Conservation (phyloP, 257 asterid species). For the Nicotiana obtusifolia region DNA sequence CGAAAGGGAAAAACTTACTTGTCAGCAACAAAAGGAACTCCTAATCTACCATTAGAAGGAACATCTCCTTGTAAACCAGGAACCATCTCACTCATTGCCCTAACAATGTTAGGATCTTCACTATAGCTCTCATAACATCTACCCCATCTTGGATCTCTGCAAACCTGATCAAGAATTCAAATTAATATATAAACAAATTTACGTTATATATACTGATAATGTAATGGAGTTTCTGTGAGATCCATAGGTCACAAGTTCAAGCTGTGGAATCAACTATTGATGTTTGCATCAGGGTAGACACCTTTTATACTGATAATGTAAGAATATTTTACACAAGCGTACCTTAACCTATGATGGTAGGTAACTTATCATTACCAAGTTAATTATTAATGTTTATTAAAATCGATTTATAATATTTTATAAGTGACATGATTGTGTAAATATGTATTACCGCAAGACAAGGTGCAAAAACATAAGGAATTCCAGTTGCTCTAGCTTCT, state of each 20-base stretch:
- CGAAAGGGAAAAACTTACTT: not conserved
- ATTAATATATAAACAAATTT: not conserved
- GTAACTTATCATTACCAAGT: not conserved
- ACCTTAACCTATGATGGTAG: not conserved
- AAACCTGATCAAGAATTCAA: not conserved
- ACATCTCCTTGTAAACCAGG: constrained; percentile 15
- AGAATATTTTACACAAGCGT: too few species aligned
- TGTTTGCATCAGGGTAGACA: too few species aligned
- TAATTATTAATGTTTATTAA: too few species aligned
- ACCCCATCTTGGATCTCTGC: constrained; percentile 22
- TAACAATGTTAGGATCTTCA: constrained; percentile 14
- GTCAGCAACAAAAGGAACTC: constrained; percentile 14
- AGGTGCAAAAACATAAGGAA: constrained; percentile 22
- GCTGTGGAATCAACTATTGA: accelerated
- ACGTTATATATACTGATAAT: too few species aligned
- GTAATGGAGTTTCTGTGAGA: too few species aligned
- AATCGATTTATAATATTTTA: too few species aligned
- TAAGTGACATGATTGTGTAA: not conserved
- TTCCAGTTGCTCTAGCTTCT: constrained; percentile 23
- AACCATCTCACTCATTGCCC: constrained; percentile 16
- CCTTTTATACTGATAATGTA: too few species aligned
- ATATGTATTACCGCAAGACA: constrained; percentile 16
- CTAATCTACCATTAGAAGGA: constrained; percentile 9
- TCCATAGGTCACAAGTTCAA: too few species aligned
- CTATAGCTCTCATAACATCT: constrained; percentile 16